Conservation (phyloP, 2,329 filamentous ascomycete species). For the Penicillium sp. region DNA sequence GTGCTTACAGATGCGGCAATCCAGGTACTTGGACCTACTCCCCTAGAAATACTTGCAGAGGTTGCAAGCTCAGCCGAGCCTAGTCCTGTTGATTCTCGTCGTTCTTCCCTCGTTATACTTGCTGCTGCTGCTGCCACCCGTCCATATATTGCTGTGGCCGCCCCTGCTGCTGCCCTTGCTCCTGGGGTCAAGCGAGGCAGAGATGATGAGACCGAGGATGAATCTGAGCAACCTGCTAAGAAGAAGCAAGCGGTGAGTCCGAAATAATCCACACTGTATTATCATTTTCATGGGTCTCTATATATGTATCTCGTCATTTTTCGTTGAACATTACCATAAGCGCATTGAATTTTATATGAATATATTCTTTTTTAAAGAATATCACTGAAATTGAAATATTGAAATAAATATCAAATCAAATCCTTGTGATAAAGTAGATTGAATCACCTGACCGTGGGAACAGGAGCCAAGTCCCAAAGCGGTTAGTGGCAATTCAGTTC, state of each 20-base stretch:
- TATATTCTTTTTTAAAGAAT: no score
- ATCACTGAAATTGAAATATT: neutral
- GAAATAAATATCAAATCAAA: neutral
- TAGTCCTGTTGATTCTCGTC: neutral
- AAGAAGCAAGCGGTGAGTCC: neutral
- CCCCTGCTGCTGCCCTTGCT: neutral
- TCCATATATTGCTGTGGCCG: neutral
- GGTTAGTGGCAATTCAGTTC: slow-evolving; percentile 22
- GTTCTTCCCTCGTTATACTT: neutral
- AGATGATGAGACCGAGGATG: neutral
- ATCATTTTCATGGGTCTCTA: neutral
- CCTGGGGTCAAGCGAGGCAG: neutral
- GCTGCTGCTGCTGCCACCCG: neutral
- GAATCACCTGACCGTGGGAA: neutral
- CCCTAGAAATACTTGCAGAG: neutral
- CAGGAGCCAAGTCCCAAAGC: neutral
- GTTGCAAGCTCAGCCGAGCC: neutral
- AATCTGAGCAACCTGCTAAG: neutral
- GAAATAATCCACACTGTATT: neutral
- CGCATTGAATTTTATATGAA: neutral
- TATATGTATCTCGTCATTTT: no score
- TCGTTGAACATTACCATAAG: neutral
- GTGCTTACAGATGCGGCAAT: neutral
- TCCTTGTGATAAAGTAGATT: neutral
- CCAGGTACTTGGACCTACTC: neutral